These are phyloP conservation scores for Naganishia antarctica DNA, from an alignment of 768 basidiomycete species.

Conservation along the genomic window DNA sequence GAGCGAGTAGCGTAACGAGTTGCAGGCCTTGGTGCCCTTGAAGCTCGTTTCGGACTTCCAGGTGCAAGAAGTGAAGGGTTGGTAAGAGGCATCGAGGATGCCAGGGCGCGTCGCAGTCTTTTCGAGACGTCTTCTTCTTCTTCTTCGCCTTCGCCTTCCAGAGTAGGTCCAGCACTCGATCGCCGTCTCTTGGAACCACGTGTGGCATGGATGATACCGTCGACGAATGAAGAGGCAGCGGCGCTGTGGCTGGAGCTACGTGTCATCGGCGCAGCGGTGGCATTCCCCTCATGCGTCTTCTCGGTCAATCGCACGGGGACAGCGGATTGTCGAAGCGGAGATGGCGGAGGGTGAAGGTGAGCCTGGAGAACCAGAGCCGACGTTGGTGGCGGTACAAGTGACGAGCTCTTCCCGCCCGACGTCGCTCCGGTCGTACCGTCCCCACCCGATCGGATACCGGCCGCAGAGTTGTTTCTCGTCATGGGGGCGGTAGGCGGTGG, in stretches of 20 bases:
- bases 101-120: background rate
- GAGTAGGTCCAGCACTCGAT: background rate
- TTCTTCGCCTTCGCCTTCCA: background rate
- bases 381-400: constrained; percentile 4
- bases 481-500: background rate
- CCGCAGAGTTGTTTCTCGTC: background rate
- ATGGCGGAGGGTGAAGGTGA: background rate
- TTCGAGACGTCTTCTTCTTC: constrained; percentile 9
- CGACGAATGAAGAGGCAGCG: background rate
- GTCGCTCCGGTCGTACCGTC: no score
- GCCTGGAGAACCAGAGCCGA: background rate
- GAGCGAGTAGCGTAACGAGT: constrained; percentile 16
- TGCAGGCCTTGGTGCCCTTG: background rate
- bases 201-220: background rate
- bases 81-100: background rate
- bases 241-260: constrained; percentile 5
- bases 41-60: background rate
- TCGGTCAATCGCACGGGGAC: constrained; percentile 2
- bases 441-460: no score
- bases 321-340: constrained; percentile 9
- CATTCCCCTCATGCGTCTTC: background rate
- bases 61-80: background rate
- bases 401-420: background rate
- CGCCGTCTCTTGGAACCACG: background rate
- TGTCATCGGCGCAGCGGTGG: constrained; percentile 3